Conservation (phyloP, 495 filamentous ascomycete species). For the Alectoria sarmentosa region DNA sequence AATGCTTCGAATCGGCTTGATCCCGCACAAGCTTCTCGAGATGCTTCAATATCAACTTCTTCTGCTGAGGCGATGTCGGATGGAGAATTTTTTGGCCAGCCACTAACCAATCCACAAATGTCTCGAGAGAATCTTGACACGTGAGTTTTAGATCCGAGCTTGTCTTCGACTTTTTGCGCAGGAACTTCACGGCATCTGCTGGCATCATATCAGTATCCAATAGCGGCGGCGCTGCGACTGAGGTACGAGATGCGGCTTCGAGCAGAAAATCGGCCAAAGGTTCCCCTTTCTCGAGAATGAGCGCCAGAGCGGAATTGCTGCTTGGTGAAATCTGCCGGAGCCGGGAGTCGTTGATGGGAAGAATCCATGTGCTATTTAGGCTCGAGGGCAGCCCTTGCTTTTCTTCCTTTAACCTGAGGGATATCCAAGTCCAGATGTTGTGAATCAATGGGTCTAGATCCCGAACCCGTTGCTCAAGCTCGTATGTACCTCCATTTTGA, state of each 20-base stretch:
- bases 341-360: slow-evolving; percentile 12
- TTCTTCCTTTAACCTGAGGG: background rate
- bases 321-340: slow-evolving; percentile 8
- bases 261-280: slow-evolving; percentile 1
- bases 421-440: slow-evolving; percentile 19
- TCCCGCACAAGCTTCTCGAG: slow-evolving; percentile 4
- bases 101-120: slow-evolving; percentile 16
- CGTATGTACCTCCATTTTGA: background rate
- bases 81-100: background rate
- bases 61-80: background rate
- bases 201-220: slow-evolving; percentile 13
- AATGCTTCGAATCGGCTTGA: background rate
- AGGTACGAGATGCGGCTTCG: background rate
- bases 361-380: slow-evolving; percentile 7
- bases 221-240: background rate
- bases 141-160: background rate
- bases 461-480: background rate
- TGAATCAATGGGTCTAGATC: slow-evolving; percentile 3
- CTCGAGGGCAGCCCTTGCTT: background rate
- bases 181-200: background rate
- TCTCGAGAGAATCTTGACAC: background rate
- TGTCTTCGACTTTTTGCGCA: background rate
- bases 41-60: slow-evolving; percentile 5
- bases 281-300: slow-evolving; percentile 10
- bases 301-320: background rate